Conservation (phyloP, 176 grass and related monocot genomes). For the Bonia amplexicaulis region DNA sequence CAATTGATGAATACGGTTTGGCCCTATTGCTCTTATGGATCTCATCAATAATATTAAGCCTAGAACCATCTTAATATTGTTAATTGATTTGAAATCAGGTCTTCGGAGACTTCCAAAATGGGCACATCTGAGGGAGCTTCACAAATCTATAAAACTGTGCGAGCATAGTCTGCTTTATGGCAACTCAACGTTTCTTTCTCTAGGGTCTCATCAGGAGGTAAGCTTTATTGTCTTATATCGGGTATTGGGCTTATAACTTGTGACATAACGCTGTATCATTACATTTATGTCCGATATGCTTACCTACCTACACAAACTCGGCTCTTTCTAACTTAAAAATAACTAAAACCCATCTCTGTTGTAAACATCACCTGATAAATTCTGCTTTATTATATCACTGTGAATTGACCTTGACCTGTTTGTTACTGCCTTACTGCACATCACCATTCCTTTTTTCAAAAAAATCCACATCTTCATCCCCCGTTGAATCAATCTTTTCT, state of each 20-base stretch:
- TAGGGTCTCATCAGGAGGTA: conserved; percentile 80
- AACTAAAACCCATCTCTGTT: not conserved
- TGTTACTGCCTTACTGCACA: not conserved
- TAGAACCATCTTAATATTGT: not conserved
- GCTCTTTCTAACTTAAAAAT: not conserved
- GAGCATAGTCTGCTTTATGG: conserved; percentile 79
- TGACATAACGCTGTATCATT: not conserved
- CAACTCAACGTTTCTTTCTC: conserved; percentile 42
- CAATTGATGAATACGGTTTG: conserved; percentile 96
- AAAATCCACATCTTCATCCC: not conserved
- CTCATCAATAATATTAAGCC: not conserved
- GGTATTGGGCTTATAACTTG: not conserved
- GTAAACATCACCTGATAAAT: not conserved
- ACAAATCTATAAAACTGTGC: conserved; percentile 84
- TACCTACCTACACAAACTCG: not conserved
- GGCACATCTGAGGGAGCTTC: conserved; percentile 92
- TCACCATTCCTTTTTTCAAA: not conserved
- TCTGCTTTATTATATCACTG: not conserved
- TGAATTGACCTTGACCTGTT: not conserved
- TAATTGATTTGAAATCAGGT: conserved; percentile 46
- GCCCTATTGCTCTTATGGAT: conserved; percentile 1
- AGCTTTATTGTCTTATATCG: not conserved
- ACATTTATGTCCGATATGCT: not conserved
- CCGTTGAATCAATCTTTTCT: conserved; percentile 1
- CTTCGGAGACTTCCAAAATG: conserved; percentile 85